Evolutionary conservation across 179 eudicot species (phyloP).

Genomic region (Beta corolliflora): DNA sequence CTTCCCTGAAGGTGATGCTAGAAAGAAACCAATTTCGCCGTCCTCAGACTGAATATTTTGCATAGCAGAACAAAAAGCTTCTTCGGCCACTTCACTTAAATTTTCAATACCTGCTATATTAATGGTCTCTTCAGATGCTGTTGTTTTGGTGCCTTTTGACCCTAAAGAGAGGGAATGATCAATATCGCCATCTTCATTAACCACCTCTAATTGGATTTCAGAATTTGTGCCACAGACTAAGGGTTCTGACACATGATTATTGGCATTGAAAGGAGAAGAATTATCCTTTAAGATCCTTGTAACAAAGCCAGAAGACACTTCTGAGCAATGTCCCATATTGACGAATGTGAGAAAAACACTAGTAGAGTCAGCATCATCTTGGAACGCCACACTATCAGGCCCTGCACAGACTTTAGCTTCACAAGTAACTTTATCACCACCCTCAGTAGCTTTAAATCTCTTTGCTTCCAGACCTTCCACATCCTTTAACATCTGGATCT

Average conservation of each 20-base stretch:
- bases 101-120: background rate
- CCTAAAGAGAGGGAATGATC: conserved; percentile 24
- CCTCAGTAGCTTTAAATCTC: conserved; percentile 14
- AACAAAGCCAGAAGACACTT: conserved; percentile 1
- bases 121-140: conserved; percentile 14
- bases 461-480: conserved; percentile 19
- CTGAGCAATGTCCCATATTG: conserved; percentile 16
- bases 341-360: conserved; percentile 3
- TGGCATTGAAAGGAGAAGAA: background rate
- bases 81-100: conserved; percentile 11
- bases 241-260: conserved; percentile 17
- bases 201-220: conserved; percentile 21
- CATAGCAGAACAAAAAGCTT: conserved; percentile 5
- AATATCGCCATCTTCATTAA: conserved; percentile 12
- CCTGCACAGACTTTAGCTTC: conserved; percentile 8
- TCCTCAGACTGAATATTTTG: conserved; percentile 25
- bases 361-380: background rate
- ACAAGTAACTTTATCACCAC: background rate
- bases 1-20: conserved; percentile 16
- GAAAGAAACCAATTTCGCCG: conserved; percentile 24
- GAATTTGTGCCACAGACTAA: conserved; percentile 13
- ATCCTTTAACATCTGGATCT: conserved; percentile 22
- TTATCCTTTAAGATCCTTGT: conserved; percentile 2
- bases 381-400: conserved; percentile 6
- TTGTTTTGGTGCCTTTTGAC: conserved; percentile 22